Percentiles rank a stretch among this genome's conserved stretches.
phyloP scores from a whole-genome alignment of 257 asterid species.

The Anisodus tanguticus region DNA sequence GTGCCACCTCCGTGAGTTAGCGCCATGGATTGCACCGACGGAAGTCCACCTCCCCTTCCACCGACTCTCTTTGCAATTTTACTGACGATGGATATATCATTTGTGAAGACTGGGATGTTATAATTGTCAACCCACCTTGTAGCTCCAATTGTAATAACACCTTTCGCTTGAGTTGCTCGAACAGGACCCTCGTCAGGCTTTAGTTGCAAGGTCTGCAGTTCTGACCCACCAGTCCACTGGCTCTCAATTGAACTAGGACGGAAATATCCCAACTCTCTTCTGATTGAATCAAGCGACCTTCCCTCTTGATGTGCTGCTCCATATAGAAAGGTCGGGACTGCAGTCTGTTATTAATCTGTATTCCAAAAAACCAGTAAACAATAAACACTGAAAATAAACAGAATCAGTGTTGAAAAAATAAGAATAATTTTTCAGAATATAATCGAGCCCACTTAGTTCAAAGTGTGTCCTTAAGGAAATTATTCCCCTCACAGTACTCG shows the following conservation, averaged over 20 bases:
- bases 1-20: slow-evolving; percentile 78
- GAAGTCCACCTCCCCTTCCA: slow-evolving; percentile 85
- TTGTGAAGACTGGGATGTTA: slow-evolving; percentile 73
- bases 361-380: too few relatives aligned
- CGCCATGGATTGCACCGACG: slow-evolving; percentile 92
- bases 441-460: too few relatives aligned
- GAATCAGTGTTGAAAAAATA: too few relatives aligned
- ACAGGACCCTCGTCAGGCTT: slow-evolving; percentile 75
- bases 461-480: too few relatives aligned
- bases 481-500: too few relatives aligned
- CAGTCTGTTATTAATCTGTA: too few relatives aligned
- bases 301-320: slow-evolving; percentile 82
- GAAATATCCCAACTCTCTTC: slow-evolving; percentile 90
- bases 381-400: too few relatives aligned
- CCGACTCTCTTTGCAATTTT: slow-evolving; percentile 72
- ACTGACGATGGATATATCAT: slow-evolving; percentile 58
- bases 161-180: slow-evolving; percentile 52
- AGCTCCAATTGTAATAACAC: slow-evolving; percentile 76
- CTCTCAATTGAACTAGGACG: slow-evolving; percentile 67
- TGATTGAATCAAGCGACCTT: slow-evolving; percentile 76
- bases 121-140: slow-evolving; percentile 92
- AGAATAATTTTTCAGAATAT: too few relatives aligned
- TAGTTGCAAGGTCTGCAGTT: slow-evolving; percentile 48
- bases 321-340: slow-evolving; percentile 89
- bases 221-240: slow-evolving; percentile 76